Conservation (phyloP, 441 rosid genomes). For the Capsella rubella region DNA sequence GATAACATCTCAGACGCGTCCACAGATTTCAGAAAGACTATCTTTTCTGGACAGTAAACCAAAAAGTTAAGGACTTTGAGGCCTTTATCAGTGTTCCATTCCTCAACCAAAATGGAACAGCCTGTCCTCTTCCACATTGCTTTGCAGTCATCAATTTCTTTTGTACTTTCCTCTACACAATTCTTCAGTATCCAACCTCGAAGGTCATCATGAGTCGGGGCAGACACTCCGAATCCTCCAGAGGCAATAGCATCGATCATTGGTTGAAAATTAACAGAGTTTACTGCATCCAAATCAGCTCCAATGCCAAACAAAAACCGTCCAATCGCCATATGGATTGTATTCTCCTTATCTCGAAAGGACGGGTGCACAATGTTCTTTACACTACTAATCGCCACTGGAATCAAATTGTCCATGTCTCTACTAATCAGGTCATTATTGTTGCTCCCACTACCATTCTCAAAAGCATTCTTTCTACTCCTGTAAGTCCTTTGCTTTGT, state of each 20-base stretch:
- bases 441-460: constrained; percentile 35
- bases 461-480: constrained; percentile 55
- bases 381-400: constrained; percentile 45
- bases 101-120: constrained; percentile 81
- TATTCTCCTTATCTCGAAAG: constrained; percentile 46
- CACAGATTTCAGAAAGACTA: constrained; percentile 69
- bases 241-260: constrained; percentile 69
- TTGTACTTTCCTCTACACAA: constrained; percentile 72
- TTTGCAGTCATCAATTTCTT: constrained; percentile 53
- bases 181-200: constrained; percentile 76
- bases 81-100: constrained; percentile 59
- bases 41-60: constrained; percentile 71
- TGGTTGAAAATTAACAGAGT: constrained; percentile 72
- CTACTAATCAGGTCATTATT: constrained; percentile 29
- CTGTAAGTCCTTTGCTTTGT: constrained; percentile 50
- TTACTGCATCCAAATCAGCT: constrained; percentile 71
- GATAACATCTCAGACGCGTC: constrained; percentile 62
- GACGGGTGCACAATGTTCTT: constrained; percentile 44
- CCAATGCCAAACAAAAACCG: constrained; percentile 88
- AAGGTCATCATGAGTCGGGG: constrained; percentile 70
- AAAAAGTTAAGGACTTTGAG: constrained; percentile 59
- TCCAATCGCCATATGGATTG: constrained; percentile 63
- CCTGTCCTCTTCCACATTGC: constrained; percentile 71
- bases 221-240: constrained; percentile 51
- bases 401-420: constrained; percentile 45